Conservation (phyloP, 2,329 filamentous ascomycete genomes). For the Sphaerulina vaccinii region DNA sequence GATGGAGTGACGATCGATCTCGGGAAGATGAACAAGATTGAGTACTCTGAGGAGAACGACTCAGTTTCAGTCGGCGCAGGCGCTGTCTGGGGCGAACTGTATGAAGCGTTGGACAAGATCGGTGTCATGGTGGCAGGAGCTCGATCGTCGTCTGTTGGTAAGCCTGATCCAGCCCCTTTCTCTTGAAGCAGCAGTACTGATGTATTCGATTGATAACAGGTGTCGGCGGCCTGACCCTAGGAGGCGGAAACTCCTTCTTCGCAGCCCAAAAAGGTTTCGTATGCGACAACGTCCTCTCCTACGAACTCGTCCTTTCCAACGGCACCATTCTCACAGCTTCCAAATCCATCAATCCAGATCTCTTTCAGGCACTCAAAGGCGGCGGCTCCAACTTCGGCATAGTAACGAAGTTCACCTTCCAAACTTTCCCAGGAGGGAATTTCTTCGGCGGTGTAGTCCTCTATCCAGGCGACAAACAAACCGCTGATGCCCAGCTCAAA, state of each 20-base stretch:
- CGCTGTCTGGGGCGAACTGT: conserved; percentile 22
- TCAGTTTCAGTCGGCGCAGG: conserved; percentile 39
- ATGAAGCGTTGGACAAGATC: conserved; percentile 16
- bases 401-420: conserved; percentile 28
- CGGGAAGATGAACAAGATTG: conserved; percentile 19
- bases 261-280: conserved; percentile 28
- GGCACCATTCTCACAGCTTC: conserved; percentile 27
- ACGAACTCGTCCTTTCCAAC: conserved; percentile 29
- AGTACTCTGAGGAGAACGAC: conserved; percentile 15
- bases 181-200: too few species aligned
- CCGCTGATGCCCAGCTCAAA: conserved; percentile 15
- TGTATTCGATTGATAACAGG: conserved; percentile 11
- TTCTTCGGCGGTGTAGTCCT: conserved; percentile 17
- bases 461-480: conserved; percentile 15
- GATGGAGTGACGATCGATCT: conserved; percentile 31
- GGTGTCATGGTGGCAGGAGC: conserved; percentile 25
- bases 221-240: conserved; percentile 31
- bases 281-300: conserved; percentile 32
- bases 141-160: conserved; percentile 25
- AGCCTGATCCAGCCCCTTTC: not conserved
- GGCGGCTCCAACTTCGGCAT: conserved; percentile 30
- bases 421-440: conserved; percentile 20
- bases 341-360: conserved; percentile 22
- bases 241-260: conserved; percentile 34
- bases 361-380: conserved; percentile 28